phyloP scores from a whole-genome alignment of 352 stramenopile genomes.

The Globisporangium recalcitrans region DNA sequence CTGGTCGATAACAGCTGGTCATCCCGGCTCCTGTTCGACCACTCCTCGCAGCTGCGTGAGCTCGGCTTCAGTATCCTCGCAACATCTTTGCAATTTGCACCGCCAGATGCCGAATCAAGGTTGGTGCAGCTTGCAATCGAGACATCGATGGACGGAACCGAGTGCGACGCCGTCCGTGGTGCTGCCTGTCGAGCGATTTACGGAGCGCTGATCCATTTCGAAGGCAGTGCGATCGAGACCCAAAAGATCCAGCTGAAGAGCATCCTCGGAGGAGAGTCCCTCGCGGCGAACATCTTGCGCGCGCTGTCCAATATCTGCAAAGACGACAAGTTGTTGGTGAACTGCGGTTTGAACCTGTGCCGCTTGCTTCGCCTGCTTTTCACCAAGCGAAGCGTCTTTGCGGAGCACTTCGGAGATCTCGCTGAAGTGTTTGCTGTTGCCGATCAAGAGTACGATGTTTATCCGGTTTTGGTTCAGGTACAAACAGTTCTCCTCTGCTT shows the following conservation, averaged over 20 bases:
- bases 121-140: slow-evolving; percentile 43
- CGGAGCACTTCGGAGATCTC: slow-evolving; percentile 28
- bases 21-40: slow-evolving; percentile 56
- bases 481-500: background rate
- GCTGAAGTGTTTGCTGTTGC: slow-evolving; percentile 21
- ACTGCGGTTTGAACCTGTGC: slow-evolving; percentile 21
- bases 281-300: slow-evolving; percentile 20
- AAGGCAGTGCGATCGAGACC: slow-evolving; percentile 5
- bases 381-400: slow-evolving; percentile 16
- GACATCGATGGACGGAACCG: slow-evolving; percentile 39
- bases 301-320: slow-evolving; percentile 25
- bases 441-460: slow-evolving; percentile 29
- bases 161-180: slow-evolving; percentile 51
- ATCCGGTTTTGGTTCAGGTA: slow-evolving; percentile 37
- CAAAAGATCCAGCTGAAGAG: slow-evolving; percentile 18
- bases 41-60: slow-evolving; percentile 37
- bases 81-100: background rate
- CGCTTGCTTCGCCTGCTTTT: slow-evolving; percentile 33
- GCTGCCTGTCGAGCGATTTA: slow-evolving; percentile 30
- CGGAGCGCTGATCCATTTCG: slow-evolving; percentile 26
- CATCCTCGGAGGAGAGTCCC: slow-evolving; percentile 18
- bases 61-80: slow-evolving; percentile 36
- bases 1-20: slow-evolving; percentile 44
- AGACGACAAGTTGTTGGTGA: slow-evolving; percentile 23
- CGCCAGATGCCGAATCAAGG: slow-evolving; percentile 1